Conservation (phyloP, 192 early-diverging fungal species). For the Gamsiella multidivaricata region DNA sequence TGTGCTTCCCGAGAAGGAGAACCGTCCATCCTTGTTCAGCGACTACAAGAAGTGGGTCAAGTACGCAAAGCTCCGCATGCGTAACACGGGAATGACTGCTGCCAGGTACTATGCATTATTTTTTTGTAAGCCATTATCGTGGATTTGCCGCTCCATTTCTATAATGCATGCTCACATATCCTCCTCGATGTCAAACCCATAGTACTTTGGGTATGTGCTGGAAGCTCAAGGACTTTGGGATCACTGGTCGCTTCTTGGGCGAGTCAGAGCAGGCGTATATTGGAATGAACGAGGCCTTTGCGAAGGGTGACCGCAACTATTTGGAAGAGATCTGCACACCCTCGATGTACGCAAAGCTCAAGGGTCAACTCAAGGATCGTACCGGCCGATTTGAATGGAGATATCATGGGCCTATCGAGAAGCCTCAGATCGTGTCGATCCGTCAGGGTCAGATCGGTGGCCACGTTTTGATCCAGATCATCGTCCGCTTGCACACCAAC, state of each 20-base stretch:
- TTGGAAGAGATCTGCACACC: slow-evolving; percentile 69
- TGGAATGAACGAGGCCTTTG: slow-evolving; percentile 77
- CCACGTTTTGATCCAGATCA: slow-evolving; percentile 69
- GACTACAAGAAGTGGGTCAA: slow-evolving; percentile 63
- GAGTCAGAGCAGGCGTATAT: slow-evolving; percentile 71
- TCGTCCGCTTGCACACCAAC: slow-evolving; percentile 72
- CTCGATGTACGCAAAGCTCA: slow-evolving; percentile 69
- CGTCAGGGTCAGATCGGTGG: slow-evolving; percentile 62
- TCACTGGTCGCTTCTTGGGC: slow-evolving; percentile 63
- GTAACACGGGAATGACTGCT: slow-evolving; percentile 57
- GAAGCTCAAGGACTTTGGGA: slow-evolving; percentile 65
- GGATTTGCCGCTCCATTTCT: neutral
- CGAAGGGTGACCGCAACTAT: slow-evolving; percentile 67
- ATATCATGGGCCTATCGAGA: slow-evolving; percentile 64
- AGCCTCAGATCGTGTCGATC: slow-evolving; percentile 69
- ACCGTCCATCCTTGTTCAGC: slow-evolving; percentile 55
- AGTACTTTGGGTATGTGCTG: slow-evolving; percentile 63
- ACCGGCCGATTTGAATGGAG: slow-evolving; percentile 66
- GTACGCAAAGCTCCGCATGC: slow-evolving; percentile 61
- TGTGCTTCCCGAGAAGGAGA: slow-evolving; percentile 61
- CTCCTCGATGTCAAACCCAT: neutral
- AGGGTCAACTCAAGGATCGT: slow-evolving; percentile 71
- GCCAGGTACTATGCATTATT: slow-evolving; percentile 25
- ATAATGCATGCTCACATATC: neutral
- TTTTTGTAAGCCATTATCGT: neutral